Evolutionary conservation across 2,329 filamentous ascomycete species (phyloP).

Genomic region (Colletotrichum falcatum): DNA sequence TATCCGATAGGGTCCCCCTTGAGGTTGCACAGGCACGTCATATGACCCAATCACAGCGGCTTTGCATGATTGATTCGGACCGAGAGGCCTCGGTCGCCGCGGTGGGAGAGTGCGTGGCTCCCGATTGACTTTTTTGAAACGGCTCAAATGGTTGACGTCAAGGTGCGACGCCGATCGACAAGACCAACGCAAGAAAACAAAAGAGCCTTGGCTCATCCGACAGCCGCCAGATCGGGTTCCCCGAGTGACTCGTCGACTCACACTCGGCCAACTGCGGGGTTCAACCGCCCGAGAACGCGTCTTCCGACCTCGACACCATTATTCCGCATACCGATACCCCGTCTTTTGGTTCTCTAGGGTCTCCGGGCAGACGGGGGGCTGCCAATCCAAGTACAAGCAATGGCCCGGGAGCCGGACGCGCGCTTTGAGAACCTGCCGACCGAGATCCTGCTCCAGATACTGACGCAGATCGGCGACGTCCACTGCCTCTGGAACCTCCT

Average conservation of each 20-base stretch:
- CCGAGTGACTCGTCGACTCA: background rate
- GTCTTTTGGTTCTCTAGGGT: too few species aligned
- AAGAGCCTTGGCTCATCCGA: slow-evolving; percentile 12
- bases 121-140: slow-evolving; percentile 17
- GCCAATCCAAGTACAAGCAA: background rate
- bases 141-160: slow-evolving; percentile 29
- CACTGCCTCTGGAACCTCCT: slow-evolving; percentile 32
- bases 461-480: slow-evolving; percentile 19
- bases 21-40: too few species aligned
- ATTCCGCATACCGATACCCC: background rate
- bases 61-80: background rate
- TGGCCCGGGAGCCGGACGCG: background rate
- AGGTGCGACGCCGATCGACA: slow-evolving; percentile 14
- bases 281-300: slow-evolving; percentile 1
- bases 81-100: too few species aligned
- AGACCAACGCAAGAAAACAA: background rate
- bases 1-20: too few species aligned
- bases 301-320: background rate
- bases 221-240: background rate
- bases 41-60: too few species aligned
- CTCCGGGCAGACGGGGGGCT: too few species aligned
- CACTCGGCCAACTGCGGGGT: slow-evolving; percentile 33
- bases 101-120: background rate
- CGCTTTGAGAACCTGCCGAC: slow-evolving; percentile 25
- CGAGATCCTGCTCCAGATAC: slow-evolving; percentile 29